A percentile compares a stretch with the other conserved stretches of the same genome.
Evolutionary conservation across 164 flowering plant genomes (phyloP).

Genomic region (Magnolia officinalis): DNA sequence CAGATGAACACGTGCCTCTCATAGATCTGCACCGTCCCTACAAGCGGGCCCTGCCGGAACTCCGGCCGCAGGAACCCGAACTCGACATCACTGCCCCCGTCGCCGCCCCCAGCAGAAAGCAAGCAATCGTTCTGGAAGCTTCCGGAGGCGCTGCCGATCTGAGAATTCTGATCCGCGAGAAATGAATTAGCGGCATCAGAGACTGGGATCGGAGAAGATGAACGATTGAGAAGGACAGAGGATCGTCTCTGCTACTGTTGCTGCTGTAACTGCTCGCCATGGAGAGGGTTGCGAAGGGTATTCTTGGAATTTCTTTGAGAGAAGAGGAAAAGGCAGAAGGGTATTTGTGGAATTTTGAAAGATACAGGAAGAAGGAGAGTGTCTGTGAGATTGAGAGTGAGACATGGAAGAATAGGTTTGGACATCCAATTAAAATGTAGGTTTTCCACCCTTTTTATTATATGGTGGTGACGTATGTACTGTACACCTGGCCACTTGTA

Average conservation of each 20-base stretch:
- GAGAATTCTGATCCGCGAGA: constrained; percentile 33
- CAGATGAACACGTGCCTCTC: constrained; percentile 85
- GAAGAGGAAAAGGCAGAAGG: neutral
- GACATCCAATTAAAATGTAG: no score
- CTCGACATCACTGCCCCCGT: constrained; percentile 47
- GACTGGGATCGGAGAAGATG: constrained; percentile 53
- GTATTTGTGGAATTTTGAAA: neutral
- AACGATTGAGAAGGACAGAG: constrained; percentile 37
- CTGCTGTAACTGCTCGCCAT: constrained; percentile 19
- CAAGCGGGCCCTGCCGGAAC: constrained; percentile 52
- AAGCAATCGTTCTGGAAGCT: constrained; percentile 73
- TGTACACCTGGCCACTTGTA: no score
- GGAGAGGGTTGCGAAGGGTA: neutral
- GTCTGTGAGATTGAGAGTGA: no score
- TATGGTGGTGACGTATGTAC: no score
- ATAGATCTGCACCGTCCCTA: constrained; percentile 68
- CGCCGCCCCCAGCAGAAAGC: constrained; percentile 28
- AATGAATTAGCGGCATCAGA: constrained; percentile 33
- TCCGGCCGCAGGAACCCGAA: constrained; percentile 66
- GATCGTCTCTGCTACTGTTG: constrained; percentile 50
- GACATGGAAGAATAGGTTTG: no score
- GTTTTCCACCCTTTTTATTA: no score
- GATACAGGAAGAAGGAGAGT: neutral
- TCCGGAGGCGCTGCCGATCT: constrained; percentile 59
- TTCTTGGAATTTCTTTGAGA: neutral